Evolutionary conservation across 306 rosid species (phyloP).

Genomic region (Alnus glutinosa): DNA sequence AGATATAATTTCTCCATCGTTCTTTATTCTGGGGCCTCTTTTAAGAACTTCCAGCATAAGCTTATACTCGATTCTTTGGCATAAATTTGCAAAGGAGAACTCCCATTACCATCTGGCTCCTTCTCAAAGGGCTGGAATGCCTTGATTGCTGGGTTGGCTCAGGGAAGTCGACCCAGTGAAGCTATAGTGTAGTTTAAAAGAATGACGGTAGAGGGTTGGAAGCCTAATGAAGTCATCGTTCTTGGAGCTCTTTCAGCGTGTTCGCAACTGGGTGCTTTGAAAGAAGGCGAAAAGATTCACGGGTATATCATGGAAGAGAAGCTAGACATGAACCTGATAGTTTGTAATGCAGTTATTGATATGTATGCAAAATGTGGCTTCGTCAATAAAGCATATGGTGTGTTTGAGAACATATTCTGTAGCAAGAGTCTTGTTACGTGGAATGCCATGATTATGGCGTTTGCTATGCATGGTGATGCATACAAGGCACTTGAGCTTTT

Average conservation of each 20-base stretch:
- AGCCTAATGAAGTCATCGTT: constrained; percentile 74
- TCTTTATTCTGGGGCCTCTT: too few relatives aligned
- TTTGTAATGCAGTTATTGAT: constrained; percentile 85
- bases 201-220: constrained; percentile 66
- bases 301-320: constrained; percentile 47
- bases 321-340: constrained; percentile 58
- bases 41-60: too few relatives aligned
- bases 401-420: constrained; percentile 58
- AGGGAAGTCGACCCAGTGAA: constrained; percentile 64
- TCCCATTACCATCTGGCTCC: too few relatives aligned
- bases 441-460: constrained; percentile 87
- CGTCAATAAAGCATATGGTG: constrained; percentile 63
- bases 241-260: constrained; percentile 76
- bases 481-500: constrained; percentile 62
- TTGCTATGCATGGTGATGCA: constrained; percentile 79
- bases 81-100: too few relatives aligned
- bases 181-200: constrained; percentile 62
- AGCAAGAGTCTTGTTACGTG: constrained; percentile 68
- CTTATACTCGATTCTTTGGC: too few relatives aligned
- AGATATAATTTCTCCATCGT: too few relatives aligned
- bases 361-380: constrained; percentile 84
- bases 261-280: constrained; percentile 80
- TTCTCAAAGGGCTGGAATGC: constrained; percentile 53
- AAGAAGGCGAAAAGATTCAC: constrained; percentile 58
- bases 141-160: constrained; percentile 78